Percentiles rank a stretch among this genome's conserved stretches.
Evolutionary conservation across 2,329 filamentous ascomycete genomes (phyloP).

Genomic region (Triangularia verruculosa): DNA sequence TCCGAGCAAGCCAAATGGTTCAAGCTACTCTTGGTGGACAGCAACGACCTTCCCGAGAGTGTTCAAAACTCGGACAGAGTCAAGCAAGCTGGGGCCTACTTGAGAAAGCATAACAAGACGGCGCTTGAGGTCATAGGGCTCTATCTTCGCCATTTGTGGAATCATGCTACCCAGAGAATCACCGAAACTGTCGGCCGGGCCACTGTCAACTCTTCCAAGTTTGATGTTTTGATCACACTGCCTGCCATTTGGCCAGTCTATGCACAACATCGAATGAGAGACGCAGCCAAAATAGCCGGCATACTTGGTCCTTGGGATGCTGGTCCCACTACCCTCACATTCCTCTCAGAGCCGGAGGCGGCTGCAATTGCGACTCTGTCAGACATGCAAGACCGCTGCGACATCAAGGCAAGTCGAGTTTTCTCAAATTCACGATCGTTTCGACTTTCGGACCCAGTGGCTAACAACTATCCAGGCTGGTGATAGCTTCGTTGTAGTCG

Average conservation of each 20-base stretch:
- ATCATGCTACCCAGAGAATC: conserved; percentile 31
- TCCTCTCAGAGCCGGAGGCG: conserved; percentile 45
- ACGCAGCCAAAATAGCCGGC: conserved; percentile 36
- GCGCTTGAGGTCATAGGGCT: conserved; percentile 31
- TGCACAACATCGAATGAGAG: conserved; percentile 36
- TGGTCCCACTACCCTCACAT: conserved; percentile 33
- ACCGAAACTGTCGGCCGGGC: conserved; percentile 24
- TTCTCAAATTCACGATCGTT: too few species aligned
- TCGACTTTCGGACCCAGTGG: too few species aligned
- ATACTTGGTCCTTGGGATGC: conserved; percentile 32
- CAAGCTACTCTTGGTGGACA: too few species aligned
- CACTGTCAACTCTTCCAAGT: conserved; percentile 24
- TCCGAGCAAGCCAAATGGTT: too few species aligned
- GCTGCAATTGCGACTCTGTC: too few species aligned
- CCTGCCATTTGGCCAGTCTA: conserved; percentile 47
- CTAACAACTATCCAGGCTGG: too few species aligned
- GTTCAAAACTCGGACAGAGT: conserved; percentile 37
- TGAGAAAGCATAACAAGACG: conserved; percentile 21
- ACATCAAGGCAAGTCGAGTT: too few species aligned
- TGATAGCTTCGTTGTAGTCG: too few species aligned
- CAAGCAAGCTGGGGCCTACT: conserved; percentile 25
- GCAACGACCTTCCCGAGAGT: too few species aligned
- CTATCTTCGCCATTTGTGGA: conserved; percentile 37
- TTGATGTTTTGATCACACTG: conserved; percentile 42
- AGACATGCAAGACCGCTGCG: too few species aligned